Conservation (phyloP, 495 filamentous ascomycete genomes). For the Annulohypoxylon bovei region DNA sequence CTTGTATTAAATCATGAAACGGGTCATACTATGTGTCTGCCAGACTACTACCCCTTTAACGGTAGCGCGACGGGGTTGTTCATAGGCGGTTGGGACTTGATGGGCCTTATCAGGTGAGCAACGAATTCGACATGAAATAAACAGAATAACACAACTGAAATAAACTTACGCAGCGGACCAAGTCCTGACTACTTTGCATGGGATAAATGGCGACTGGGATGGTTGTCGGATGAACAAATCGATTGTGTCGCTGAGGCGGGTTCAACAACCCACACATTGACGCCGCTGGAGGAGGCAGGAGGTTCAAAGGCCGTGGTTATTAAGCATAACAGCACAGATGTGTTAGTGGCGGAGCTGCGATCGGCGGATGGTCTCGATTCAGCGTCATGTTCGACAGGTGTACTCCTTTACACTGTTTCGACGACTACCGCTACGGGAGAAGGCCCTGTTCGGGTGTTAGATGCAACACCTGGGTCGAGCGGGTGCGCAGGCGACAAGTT, state of each 20-base stretch:
- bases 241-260: conserved; percentile 36
- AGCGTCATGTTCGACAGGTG: conserved; percentile 40
- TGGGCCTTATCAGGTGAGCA: conserved; percentile 44
- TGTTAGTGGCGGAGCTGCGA: conserved; percentile 40
- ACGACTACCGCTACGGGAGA: conserved; percentile 33
- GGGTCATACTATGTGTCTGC: conserved; percentile 49
- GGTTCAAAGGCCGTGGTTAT: conserved; percentile 44
- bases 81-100: conserved; percentile 50
- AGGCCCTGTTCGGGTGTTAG: conserved; percentile 41
- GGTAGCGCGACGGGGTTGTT: conserved; percentile 41
- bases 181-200: conserved; percentile 50
- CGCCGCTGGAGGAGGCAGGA: conserved; percentile 37
- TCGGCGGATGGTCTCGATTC: conserved; percentile 28
- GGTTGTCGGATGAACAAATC: conserved; percentile 44
- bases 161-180: conserved; percentile 25
- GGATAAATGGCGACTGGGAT: conserved; percentile 50
- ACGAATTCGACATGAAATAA: background rate
- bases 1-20: conserved; percentile 49
- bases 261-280: conserved; percentile 36
- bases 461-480: conserved; percentile 30
- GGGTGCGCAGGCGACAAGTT: conserved; percentile 41
- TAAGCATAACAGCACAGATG: conserved; percentile 33
- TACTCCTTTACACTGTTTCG: conserved; percentile 44
- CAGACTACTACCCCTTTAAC: conserved; percentile 46
- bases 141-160: background rate